These are phyloP conservation scores for Rheum nobile DNA, from an alignment of 148 eudicot genomes.

Conservation along the genomic window DNA sequence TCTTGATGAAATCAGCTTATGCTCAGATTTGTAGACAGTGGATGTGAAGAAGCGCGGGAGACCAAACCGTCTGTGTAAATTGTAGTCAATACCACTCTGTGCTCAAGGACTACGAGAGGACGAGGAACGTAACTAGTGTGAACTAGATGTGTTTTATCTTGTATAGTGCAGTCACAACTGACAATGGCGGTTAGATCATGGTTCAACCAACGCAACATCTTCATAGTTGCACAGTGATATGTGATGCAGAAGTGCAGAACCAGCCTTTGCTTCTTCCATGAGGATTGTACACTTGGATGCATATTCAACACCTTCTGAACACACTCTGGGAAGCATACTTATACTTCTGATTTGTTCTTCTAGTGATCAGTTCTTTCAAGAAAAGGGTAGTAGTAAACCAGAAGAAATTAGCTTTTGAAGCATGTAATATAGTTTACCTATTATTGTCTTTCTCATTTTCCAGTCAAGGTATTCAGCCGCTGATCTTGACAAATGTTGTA, in stretches of 20 bases:
- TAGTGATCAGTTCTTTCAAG: neutral
- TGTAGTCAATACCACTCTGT: neutral
- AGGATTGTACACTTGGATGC: too few relatives aligned
- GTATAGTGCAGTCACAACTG: constrained; percentile 3
- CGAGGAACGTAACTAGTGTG: neutral
- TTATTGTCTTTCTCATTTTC: neutral
- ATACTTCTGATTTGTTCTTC: neutral
- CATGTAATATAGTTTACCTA: neutral
- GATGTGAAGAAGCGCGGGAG: neutral
- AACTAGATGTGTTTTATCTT: neutral
- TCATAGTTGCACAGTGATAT: neutral
- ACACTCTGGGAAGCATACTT: too few relatives aligned
- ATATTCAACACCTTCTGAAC: too few relatives aligned
- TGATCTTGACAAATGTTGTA: constrained; percentile 4
- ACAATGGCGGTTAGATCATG: neutral
- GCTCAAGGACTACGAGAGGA: neutral
- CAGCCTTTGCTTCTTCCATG: too few relatives aligned
- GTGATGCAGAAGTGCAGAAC: too few relatives aligned
- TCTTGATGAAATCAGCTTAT: constrained; percentile 28
- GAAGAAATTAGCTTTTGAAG: neutral
- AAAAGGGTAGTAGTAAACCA: neutral
- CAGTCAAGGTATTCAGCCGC: constrained; percentile 2
- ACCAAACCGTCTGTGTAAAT: neutral
- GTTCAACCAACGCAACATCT: neutral
- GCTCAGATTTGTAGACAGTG: constrained; percentile 19